These are phyloP conservation scores for Talaromyces wortmannii DNA, from an alignment of 495 filamentous ascomycete genomes.

Conservation along the genomic window DNA sequence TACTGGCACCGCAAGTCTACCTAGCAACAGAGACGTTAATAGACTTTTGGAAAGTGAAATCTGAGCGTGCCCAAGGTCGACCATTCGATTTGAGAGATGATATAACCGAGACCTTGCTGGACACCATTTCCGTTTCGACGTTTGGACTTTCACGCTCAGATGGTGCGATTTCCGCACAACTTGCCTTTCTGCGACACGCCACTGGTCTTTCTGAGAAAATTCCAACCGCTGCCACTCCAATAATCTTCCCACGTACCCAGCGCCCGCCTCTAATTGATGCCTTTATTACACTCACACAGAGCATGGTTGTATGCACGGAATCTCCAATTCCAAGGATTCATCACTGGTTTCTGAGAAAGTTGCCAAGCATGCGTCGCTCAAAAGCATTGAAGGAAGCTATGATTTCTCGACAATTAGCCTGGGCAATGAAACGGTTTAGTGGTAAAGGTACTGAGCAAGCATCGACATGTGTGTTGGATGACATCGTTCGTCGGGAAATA, in stretches of 20 bases:
- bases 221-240: slow-evolving; percentile 12
- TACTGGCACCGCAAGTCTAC: slow-evolving; percentile 2
- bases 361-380: not conserved
- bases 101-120: slow-evolving; percentile 22
- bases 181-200: slow-evolving; percentile 1
- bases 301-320: slow-evolving; percentile 8
- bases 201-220: slow-evolving; percentile 3
- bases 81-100: slow-evolving; percentile 28
- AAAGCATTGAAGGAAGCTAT: slow-evolving; percentile 9
- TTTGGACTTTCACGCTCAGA: not conserved
- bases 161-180: not conserved
- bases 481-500: slow-evolving; percentile 27
- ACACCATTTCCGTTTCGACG: slow-evolving; percentile 24
- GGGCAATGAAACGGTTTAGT: not conserved
- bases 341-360: slow-evolving; percentile 6
- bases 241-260: slow-evolving; percentile 4
- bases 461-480: slow-evolving; percentile 20
- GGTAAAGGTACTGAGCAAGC: slow-evolving; percentile 6
- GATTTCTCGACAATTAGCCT: slow-evolving; percentile 9
- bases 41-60: slow-evolving; percentile 27
- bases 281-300: slow-evolving; percentile 1
- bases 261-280: not conserved
- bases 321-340: slow-evolving; percentile 7
- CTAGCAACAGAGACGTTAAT: slow-evolving; percentile 21
- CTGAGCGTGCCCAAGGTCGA: slow-evolving; percentile 14